Conservation (phyloP, 176 grass and related monocot genomes). For the Avena insularis region DNA sequence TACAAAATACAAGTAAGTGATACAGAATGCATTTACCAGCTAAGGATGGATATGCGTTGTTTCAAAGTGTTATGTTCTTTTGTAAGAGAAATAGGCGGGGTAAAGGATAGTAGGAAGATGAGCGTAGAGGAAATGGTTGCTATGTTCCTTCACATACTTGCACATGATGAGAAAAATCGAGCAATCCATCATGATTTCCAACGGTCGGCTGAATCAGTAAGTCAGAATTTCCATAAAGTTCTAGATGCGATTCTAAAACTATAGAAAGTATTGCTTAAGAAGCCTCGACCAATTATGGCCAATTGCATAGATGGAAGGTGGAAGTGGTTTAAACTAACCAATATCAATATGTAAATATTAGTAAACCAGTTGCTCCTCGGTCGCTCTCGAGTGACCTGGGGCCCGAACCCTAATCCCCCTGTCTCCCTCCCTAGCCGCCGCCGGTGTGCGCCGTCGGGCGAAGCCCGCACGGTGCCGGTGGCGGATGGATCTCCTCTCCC, state of each 20-base stretch:
- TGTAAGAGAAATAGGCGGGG: constrained; percentile 6
- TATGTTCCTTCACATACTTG: constrained; percentile 17
- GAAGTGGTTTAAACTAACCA: neutral
- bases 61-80: neutral
- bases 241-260: neutral
- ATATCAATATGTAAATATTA: neutral
- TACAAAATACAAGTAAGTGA: neutral
- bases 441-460: too few species aligned
- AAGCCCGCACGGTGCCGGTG: too few species aligned
- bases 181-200: neutral
- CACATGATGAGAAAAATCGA: neutral
- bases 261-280: neutral
- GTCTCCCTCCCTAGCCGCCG: too few species aligned
- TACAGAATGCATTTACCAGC: neutral
- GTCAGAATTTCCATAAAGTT: neutral
- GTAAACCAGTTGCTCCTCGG: too few species aligned
- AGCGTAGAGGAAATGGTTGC: constrained; percentile 13
- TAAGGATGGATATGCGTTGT: constrained; percentile 19
- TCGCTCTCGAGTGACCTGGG: too few species aligned
- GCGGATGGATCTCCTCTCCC: too few species aligned
- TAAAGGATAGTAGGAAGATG: constrained; percentile 14
- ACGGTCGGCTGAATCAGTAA: neutral
- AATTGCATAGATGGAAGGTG: neutral
- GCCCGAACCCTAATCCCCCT: too few species aligned
- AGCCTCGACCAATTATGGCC: neutral